Base-by-base conservation (phyloP, 192 early-diverging fungal species). In the Coemansia nantahalensis region DNA sequence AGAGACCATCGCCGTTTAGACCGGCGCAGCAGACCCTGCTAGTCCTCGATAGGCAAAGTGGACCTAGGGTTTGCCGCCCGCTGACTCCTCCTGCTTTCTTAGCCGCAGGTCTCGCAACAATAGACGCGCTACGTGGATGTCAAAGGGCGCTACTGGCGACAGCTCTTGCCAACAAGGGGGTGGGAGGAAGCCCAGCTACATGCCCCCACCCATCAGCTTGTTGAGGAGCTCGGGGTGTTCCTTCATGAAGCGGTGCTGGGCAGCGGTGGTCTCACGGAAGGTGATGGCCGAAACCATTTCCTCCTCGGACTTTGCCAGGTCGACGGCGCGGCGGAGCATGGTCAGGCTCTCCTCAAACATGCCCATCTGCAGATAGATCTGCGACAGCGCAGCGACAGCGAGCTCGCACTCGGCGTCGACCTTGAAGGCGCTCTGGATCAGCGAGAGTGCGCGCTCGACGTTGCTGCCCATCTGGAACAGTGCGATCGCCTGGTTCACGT, bases 351-450 rank as follows among this genome's bases (percentile, higher is more conserved):
- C 86, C 45, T 87, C 84, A 40, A 93, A 80, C 64, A 87, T 84
- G 66, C 90, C 91, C 49, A 90, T 81, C 56, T 95, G 90, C 45
- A 91, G 68, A 63, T 90, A 89, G 44, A 91, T 79, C 59, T 90
- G 87, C 52, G 83, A 83, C 33, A 88, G 74, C 22, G 87, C 83
- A 15, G 87, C 86, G 42, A 88, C 82, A 12, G 96, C 95, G 63
- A 95, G 88, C 69, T 99, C 96, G 68, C 96, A 96, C 45, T 88
- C 81, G n/a, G 94, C 86, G 59, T 99, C 96, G 31, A 90, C 90
- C 65, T 91, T 83, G 39, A 92, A 79, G 6, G 95, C 94, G 19
- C 83, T 74, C 28, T 80, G 78, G 63, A 90, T 92, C 50, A 90
- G 67, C 23, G 68, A 61, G 80, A 91, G 85, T 22, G 95, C 89